Evolutionary conservation across 176 grass and related monocot genomes (phyloP), one percentile per base, ranked within the genome.

Genomic region (Cenchrus americanus): DNA sequence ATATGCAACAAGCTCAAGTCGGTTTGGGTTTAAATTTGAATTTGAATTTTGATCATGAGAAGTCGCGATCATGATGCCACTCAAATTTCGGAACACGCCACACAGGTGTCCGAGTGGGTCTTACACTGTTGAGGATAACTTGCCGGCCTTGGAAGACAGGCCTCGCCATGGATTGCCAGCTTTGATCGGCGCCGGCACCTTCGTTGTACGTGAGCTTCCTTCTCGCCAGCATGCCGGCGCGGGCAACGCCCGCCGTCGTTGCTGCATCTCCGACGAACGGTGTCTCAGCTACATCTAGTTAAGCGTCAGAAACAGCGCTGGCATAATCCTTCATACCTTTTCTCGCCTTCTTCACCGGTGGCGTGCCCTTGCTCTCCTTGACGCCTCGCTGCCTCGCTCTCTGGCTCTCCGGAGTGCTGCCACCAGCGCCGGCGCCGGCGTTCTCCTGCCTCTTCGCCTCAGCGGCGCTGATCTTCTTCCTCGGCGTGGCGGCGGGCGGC

Each of bases 171-270:
- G 49, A 11, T 22, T 15, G 41, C 69, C 69, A 21, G 55, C 55
- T 14, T 5, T 10, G 71, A 64, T 37, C 55, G 62, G 62, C 77
- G 8, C 51, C 71, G 54, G 52, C 62, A 24, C 55, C 46, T 27
- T n/a, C 57, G 1, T 18, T 64, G 83, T 86, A 90, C 17, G 83
- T 71, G 66, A 90, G 79, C 72, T 79, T 71, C 27, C 79, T 90
- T 9, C 42, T 9, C 26, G 3, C 19, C 48, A 11, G 19, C 73
- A 8, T 24, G 48, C 57, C 51, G 40, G 23, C 19, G 21, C n/a
- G 48, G 32, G 13, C 26, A 49, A 7, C 11, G 59, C 54, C 80
- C 34, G 40, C 72, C 34, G 8, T 5, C 14, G 52, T 18, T 2
- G 55, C 78, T 82, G 78, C 66, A 32, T 54, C 47, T 54, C 55